phyloP scores from a whole-genome alignment of 2,329 filamentous ascomycete species.

The Aspergillus carbonarius region DNA sequence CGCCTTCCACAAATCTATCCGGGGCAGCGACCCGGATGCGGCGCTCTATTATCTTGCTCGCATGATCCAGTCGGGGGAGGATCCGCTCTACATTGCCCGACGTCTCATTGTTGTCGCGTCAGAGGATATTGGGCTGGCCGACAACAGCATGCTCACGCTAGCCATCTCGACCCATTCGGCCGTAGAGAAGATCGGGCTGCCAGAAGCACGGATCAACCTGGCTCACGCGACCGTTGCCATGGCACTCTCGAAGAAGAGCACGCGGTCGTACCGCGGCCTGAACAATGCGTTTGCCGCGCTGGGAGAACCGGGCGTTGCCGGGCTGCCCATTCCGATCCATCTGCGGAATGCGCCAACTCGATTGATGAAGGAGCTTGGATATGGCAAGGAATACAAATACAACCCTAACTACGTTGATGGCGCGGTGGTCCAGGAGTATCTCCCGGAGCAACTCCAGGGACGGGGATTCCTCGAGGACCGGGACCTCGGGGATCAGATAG shows the following conservation, averaged over 20 bases:
- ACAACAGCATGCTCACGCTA: slow-evolving; percentile 77
- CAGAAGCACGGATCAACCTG: slow-evolving; percentile 88
- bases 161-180: slow-evolving; percentile 85
- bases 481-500: slow-evolving; percentile 76
- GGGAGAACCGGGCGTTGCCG: slow-evolving; percentile 77
- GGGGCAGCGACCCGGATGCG: slow-evolving; percentile 82
- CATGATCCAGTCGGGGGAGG: slow-evolving; percentile 94
- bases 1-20: slow-evolving; percentile 93
- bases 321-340: slow-evolving; percentile 80
- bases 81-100: slow-evolving; percentile 86
- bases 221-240: slow-evolving; percentile 84
- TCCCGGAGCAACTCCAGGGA: slow-evolving; percentile 74
- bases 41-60: slow-evolving; percentile 91
- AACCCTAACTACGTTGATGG: slow-evolving; percentile 87
- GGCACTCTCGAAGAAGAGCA: slow-evolving; percentile 79
- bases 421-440: slow-evolving; percentile 79
- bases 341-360: slow-evolving; percentile 88
- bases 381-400: slow-evolving; percentile 92
- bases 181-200: slow-evolving; percentile 90
- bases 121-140: slow-evolving; percentile 89
- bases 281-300: slow-evolving; percentile 78
- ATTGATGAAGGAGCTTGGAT: slow-evolving; percentile 90
- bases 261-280: slow-evolving; percentile 77
- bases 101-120: slow-evolving; percentile 93
- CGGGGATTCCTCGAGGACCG: slow-evolving; percentile 74